These are phyloP conservation scores for Apiospora aurea DNA, from an alignment of 2,329 filamentous ascomycete genomes.

Conservation along the genomic window DNA sequence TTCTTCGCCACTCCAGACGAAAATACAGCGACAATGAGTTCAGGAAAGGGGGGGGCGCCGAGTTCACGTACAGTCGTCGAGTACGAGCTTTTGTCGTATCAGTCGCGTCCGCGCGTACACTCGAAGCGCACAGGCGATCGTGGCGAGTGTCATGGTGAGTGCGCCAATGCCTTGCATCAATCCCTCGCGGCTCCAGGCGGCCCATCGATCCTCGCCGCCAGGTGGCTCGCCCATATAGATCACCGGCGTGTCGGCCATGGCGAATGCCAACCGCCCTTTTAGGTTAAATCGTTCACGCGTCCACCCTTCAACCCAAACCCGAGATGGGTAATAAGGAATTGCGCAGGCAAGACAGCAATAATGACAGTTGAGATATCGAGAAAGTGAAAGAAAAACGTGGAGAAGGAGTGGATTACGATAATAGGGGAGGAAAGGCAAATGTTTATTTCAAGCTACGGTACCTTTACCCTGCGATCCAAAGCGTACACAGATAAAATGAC, in stretches of 20 bases:
- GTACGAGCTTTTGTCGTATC: neutral
- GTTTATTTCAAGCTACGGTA: neutral
- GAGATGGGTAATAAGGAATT: too few relatives aligned
- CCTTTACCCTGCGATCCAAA: neutral
- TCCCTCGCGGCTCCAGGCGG: neutral
- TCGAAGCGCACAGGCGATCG: neutral
- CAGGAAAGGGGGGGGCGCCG: neutral
- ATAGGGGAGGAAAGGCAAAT: neutral
- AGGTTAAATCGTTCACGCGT: neutral
- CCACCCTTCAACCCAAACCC: too few relatives aligned
- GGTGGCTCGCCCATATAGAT: neutral
- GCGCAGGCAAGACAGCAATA: neutral
- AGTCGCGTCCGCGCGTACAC: neutral
- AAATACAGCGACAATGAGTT: neutral
- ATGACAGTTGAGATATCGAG: neutral
- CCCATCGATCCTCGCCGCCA: neutral
- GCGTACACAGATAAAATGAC: neutral
- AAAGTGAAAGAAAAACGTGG: neutral
- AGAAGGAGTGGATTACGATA: neutral
- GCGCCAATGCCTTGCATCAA: conserved; percentile 1
- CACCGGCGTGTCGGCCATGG: neutral
- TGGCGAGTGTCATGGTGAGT: conserved; percentile 1
- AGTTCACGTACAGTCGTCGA: neutral
- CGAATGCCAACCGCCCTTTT: neutral
- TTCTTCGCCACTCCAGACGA: neutral